Evolutionary conservation across 2,329 filamentous ascomycete genomes (phyloP), one percentile per base, ranked within the genome.

Genomic region (Alternaria alternata): DNA sequence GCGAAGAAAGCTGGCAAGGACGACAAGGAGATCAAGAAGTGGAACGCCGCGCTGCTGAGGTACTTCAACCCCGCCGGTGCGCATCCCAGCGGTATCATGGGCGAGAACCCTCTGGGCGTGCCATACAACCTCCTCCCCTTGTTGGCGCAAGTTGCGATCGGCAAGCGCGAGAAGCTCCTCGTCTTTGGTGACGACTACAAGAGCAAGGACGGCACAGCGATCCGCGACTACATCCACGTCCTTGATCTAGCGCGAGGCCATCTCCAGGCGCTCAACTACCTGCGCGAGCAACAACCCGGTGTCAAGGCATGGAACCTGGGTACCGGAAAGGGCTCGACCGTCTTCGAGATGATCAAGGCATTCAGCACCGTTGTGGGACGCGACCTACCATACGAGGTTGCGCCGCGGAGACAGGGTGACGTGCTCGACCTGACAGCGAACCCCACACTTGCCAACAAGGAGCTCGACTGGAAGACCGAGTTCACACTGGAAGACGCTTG

Each of bases 21-120:
- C n/a, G 90, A 94, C 30, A 88, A 83, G 8, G 73, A 73, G 12
- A 76, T 72, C 53, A 88, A 93, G 74, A 89, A 93, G 74, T 98
- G 92, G 92, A 98, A 98, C 80, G 95, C 88, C 58, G 95, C 94
- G 42, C 84, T 98, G 67, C 86, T 99, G 72, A 89, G 95, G 72
- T 99, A 99, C 84, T 99, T 99, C 85, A 99, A 99, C 86, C 95
- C 95, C 30, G 93, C 91, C 59, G 95, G 95, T 73, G 91, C 93
- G 57, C 95, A 99, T 81, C 95, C 96, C 48, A 94, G 88, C 73
- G 96, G 95, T 58, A 89, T 99, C 80, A 97, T 99, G 93, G 95
- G 95, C 70, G 95, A 99, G 83, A 95, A 99, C 80, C 95, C 95
- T 46, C 90, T 96, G 79, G 95, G 95, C 61, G 88, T 97, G 22